Base-by-base conservation (phyloP, 768 basidiomycete genomes). In the Tulasnella sp. region DNA sequence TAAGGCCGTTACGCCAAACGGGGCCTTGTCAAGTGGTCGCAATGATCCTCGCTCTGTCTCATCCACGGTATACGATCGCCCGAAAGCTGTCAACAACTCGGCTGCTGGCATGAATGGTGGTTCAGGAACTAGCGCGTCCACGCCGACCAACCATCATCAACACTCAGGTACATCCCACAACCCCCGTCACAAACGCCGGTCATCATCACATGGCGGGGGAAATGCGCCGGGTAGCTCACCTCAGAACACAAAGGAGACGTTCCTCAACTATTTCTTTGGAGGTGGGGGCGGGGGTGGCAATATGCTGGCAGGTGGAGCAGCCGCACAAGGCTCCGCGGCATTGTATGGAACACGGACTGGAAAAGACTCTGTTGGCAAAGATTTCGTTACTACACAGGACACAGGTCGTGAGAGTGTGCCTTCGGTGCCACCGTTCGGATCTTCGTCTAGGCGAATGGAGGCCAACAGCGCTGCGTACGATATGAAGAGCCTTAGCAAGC, bases 211-310 rank as follows among this genome's bases (percentile, higher is more conserved):
- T 67, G 24, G 61, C 64, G 1, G 67, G 64, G 8, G 58, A 63
- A 23, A 21, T 21, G 50, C 15, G 23, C 5, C 51, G 41, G 55
- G 55, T 13, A 41, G 44, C 19, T 54, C 62, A 19, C 58, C 62
- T 4, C 44, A 47, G 24, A 76, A 83, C 0, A 84, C 93, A 11
- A 80, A 87, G 64, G 96, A 97, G 67, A 88, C 89, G 1, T 96
- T 98, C 77, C 76, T 98, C 62, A 95, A 89, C 68, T 97, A 97
- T 72, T 97, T 99, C 76, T 98, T 99, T 70, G 96, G 96, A 4
- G 61, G 62, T 13, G n/a, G 34, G 4, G 55, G 43, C 26, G 55
- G 42, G 17, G n/a, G 27, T 19, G 38, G 3, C 19, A 43, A 38
- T 17, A 21, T 43, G 19, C 3, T 43, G 7, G 8, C 58, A 50